A percentile compares a stretch with the other conserved stretches of the same genome.
Evolutionary conservation across 169 alveolate species (phyloP).

Genomic region (Cryptosporidium meleagridis): DNA sequence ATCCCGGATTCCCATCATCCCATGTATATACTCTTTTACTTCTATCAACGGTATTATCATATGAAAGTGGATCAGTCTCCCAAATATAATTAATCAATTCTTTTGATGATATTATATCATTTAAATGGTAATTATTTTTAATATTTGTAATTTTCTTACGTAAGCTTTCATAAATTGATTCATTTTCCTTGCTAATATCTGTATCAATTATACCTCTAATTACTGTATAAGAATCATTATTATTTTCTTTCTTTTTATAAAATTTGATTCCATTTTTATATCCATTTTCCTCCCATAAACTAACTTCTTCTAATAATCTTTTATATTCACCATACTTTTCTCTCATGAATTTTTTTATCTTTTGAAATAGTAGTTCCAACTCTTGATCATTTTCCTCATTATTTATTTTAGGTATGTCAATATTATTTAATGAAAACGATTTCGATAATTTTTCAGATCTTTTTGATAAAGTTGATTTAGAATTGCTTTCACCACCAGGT

Average conservation of each 20-base stretch:
- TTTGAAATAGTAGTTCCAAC: conserved; percentile 13
- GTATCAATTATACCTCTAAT: conserved; percentile 66
- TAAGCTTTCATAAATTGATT: conserved; percentile 14
- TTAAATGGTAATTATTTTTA: conserved; percentile 34
- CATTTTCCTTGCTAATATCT: conserved; percentile 56
- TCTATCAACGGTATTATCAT: conserved; percentile 69
- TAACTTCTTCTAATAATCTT: conserved; percentile 28
- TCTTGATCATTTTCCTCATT: conserved; percentile 12
- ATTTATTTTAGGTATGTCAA: not conserved
- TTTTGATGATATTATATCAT: conserved; percentile 55
- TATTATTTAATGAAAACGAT: not conserved
- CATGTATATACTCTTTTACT: conserved; percentile 67
- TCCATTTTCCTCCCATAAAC: conserved; percentile 65
- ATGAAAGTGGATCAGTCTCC: conserved; percentile 58
- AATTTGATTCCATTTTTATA: conserved; percentile 46
- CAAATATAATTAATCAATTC: conserved; percentile 54
- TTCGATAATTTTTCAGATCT: not conserved
- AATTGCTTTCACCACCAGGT: not conserved
- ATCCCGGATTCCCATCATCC: conserved; percentile 64
- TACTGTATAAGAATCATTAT: conserved; percentile 7
- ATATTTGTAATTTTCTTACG: not conserved
- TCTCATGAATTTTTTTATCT: conserved; percentile 29
- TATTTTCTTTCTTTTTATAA: conserved; percentile 19
- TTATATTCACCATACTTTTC: conserved; percentile 33
- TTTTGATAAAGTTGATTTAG: not conserved